Percentiles rank a stretch among this genome's conserved stretches.
These are phyloP conservation scores for Cyclospora cayetanensis DNA, from an alignment of 169 alveolate genomes.

Conservation along the genomic window DNA sequence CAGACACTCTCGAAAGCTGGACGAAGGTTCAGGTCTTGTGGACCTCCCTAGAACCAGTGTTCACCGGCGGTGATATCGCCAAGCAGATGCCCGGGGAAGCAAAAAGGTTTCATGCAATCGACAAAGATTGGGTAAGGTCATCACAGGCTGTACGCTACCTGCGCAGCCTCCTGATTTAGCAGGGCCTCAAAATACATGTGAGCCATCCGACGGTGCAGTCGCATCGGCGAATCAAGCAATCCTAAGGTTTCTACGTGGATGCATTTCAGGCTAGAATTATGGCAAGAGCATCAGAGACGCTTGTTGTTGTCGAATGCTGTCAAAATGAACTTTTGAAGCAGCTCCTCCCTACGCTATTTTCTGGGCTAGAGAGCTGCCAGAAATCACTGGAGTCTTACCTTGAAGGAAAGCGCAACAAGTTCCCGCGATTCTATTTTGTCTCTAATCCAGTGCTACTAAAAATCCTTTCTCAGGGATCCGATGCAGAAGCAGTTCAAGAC, in stretches of 20 bases:
- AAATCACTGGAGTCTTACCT: conserved; percentile 94
- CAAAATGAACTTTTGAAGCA: conserved; percentile 95
- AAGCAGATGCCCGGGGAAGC: conserved; percentile 97
- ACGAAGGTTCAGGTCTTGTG: conserved; percentile 96
- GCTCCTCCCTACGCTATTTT: conserved; percentile 91
- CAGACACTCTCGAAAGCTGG: conserved; percentile 97
- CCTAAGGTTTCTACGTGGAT: too few relatives aligned
- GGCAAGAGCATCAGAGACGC: conserved; percentile 96
- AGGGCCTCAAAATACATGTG: too few relatives aligned
- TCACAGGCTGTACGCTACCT: too few relatives aligned
- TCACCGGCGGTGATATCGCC: conserved; percentile 98
- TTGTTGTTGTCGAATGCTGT: conserved; percentile 93
- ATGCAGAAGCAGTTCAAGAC: conserved; percentile 94
- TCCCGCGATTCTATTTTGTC: conserved; percentile 97
- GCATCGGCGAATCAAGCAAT: too few relatives aligned
- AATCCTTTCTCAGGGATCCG: conserved; percentile 96
- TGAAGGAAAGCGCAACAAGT: conserved; percentile 97
- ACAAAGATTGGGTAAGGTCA: conserved; percentile 90
- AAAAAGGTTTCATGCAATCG: conserved; percentile 94
- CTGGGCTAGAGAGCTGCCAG: conserved; percentile 94
- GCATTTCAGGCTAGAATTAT: conserved; percentile 85
- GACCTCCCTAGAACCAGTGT: conserved; percentile 96
- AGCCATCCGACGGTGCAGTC: too few relatives aligned
- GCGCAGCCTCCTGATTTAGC: too few relatives aligned
- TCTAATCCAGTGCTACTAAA: conserved; percentile 95